Evolutionary conservation across 345 rosid genomes (phyloP), one percentile per base, ranked within the genome.

Genomic region (Barbarea vulgaris): DNA sequence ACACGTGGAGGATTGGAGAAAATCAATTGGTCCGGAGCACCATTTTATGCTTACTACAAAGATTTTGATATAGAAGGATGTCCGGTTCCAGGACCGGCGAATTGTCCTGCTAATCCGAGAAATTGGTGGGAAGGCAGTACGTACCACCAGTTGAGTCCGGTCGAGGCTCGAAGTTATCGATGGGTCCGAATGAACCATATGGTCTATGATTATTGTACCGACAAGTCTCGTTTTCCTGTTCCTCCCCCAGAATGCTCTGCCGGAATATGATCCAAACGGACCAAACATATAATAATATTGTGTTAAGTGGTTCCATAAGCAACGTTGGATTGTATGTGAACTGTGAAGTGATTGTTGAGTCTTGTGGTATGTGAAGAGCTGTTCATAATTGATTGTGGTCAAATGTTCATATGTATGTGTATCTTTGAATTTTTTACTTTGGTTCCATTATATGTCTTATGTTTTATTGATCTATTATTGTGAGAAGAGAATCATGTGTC

Each of bases 131-230:
- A 89, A 36, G 86, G 91, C 1, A 64, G 79, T 21, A 64, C 70
- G 12, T 87, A 88, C 66, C 88, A 86, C 24, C 85, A 79, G 25
- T 89, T 93, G 27, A 86, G 69, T 19, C 83, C 94, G 9, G 4
- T 79, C 13, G 90, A 93, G 60, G 89, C 96, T 71, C 85, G 93
- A 75, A 70, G 79, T 18, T 93, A 91, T 87, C 80, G 89, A 59
- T 93, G 98, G 97, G 98, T 93, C 67, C 92, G 98, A 54, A 28
- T 88, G 64, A 91, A 91, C 86, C 97, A 91, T 85, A 87, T 93
- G 94, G 83, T 87, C 55, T 93, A 93, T 25, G 93, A 93, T 65
- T 93, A 93, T 78, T 93, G 97, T 56, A 76, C 84, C 19, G 98
- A 93, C 36, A 83, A 67, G 68, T 85, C 94, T 34, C 86, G 98